Evolutionary conservation across 495 filamentous ascomycete genomes (phyloP).

Genomic region (Penicillium subrubescens): DNA sequence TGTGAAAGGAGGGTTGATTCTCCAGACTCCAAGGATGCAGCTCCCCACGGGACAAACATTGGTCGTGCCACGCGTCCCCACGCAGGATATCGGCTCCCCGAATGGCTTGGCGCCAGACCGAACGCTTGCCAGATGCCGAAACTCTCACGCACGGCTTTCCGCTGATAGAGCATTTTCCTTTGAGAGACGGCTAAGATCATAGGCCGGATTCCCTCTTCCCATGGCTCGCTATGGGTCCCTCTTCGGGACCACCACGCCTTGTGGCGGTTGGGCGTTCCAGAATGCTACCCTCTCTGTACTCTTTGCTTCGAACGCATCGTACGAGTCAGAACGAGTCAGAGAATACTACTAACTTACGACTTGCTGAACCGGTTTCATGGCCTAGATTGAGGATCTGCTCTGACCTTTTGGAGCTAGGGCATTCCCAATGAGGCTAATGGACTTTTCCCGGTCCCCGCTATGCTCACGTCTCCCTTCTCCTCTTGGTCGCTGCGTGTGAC

Average conservation of each 20-base stretch:
- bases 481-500: background rate
- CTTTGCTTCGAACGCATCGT: background rate
- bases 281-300: background rate
- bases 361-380: background rate
- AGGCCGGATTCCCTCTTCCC: slow-evolving; percentile 1
- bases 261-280: background rate
- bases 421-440: background rate
- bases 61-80: slow-evolving; percentile 13
- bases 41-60: slow-evolving; percentile 11
- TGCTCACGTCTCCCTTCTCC: background rate
- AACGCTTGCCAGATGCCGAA: slow-evolving; percentile 13
- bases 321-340: background rate
- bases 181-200: slow-evolving; percentile 1
- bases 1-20: background rate
- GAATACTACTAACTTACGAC: background rate
- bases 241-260: background rate
- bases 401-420: background rate
- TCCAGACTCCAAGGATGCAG: slow-evolving; percentile 6
- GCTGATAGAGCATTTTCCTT: background rate
- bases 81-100: slow-evolving; percentile 13
- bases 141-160: background rate
- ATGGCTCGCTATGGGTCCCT: background rate
- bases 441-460: background rate
- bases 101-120: slow-evolving; percentile 4
- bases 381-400: background rate